Conservation (phyloP, 2,329 filamentous ascomycete genomes). For the Pseudogymnoascus sp. region DNA sequence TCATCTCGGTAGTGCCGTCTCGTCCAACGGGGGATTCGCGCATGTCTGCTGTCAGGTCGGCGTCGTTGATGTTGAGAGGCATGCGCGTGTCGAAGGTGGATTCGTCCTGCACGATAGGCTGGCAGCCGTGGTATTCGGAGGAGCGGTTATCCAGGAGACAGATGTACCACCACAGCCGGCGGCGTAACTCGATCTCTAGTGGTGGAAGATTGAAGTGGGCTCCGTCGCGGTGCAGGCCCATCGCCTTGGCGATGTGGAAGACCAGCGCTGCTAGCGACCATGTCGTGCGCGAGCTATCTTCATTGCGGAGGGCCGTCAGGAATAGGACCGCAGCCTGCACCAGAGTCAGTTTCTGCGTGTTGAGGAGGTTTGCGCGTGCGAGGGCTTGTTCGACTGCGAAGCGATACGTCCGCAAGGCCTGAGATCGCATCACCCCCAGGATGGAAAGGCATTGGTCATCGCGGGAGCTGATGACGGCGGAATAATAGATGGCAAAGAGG, state of each 20-base stretch:
- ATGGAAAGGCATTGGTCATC: constrained; percentile 33
- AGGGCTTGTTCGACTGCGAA: constrained; percentile 49
- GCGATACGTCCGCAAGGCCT: constrained; percentile 31
- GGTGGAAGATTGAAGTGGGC: constrained; percentile 42
- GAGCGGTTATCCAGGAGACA: constrained; percentile 47
- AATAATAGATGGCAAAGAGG: constrained; percentile 54
- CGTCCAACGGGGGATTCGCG: constrained; percentile 14
- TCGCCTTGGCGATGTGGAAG: constrained; percentile 33
- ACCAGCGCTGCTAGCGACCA: constrained; percentile 36
- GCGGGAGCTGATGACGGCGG: constrained; percentile 36
- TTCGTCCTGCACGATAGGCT: constrained; percentile 40
- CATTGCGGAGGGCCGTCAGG: constrained; percentile 38
- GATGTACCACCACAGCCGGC: constrained; percentile 54
- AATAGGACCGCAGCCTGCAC: constrained; percentile 52
- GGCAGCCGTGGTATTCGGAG: constrained; percentile 42
- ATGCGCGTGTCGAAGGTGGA: constrained; percentile 33
- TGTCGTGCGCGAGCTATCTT: constrained; percentile 45
- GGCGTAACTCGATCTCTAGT: constrained; percentile 51
- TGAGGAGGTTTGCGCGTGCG: constrained; percentile 48
- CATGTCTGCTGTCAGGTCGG: constrained; percentile 18
- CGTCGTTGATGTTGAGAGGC: constrained; percentile 18
- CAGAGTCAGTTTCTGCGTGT: constrained; percentile 46
- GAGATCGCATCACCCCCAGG: constrained; percentile 11
- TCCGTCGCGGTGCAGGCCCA: constrained; percentile 36
- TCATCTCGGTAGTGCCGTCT: constrained; percentile 24